Base-by-base conservation (phyloP, 2,329 filamentous ascomycete species). In the Metarhizium guizhouense region DNA sequence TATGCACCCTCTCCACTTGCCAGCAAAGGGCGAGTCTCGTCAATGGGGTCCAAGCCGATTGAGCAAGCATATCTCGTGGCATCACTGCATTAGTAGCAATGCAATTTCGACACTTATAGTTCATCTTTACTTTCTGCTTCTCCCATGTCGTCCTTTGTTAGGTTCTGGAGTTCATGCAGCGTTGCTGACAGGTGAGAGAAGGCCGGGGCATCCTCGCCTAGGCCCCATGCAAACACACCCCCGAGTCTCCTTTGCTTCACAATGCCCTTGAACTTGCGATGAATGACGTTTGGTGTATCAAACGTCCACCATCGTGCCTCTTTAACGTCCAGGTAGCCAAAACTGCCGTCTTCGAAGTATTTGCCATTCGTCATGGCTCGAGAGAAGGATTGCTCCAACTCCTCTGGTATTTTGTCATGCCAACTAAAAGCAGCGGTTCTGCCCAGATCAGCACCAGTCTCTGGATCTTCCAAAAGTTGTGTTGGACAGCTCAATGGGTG, bases 151-250 rank as follows among this genome's bases (percentile, higher is more conserved):
- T n/a, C 20, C 10, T 25, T 20, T 6, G 58, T 34, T 25, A 62
- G 52, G n/a, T 53, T 50, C 20, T 57, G 54, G 48, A 70, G 52
- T 25, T 57, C 62, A 6, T 65, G 56, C 7, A 65, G 36, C 6
- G 69, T 72, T 4, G 72, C 72, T 38, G 59, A 59, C 11, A 79
- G 65, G 54, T 75, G 75, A 20, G 64, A 60, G 57, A 74, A 81
- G 3, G 62, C 54, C 1, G 74, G 72, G 2, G 74, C 77, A 57
- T 90, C 87, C 69, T 90, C 86, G 2, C 85, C 87, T 56, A 90
- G 64, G 20, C 84, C 86, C 87, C 86, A 90, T 0, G 86, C 86
- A 76, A 90, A 89, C 4, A 88, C 81, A 16, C 88, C 87, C 1
- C 87, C 86, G 0, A 90, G 67, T 1, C 72, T 68, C 64, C 79